phyloP scores from a whole-genome alignment of 176 grass and related monocot species.

The Microstegium vimineum region DNA sequence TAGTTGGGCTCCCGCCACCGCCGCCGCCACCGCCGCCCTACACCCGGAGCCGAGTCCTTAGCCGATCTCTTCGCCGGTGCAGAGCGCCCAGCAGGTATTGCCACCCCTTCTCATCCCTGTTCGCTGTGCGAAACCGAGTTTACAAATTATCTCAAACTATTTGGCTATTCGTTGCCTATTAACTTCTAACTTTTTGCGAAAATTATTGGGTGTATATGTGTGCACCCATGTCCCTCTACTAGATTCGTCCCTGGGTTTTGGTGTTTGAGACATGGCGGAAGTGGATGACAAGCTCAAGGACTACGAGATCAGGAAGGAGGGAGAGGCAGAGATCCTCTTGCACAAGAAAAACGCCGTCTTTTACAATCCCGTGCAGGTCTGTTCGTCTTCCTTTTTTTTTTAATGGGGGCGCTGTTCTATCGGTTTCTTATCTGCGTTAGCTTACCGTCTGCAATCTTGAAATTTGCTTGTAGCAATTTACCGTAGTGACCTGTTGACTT shows the following conservation, averaged over 20 bases:
- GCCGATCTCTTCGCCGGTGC: not conserved
- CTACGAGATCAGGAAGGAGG: conserved; percentile 73
- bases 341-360: conserved; percentile 68
- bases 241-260: not conserved
- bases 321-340: conserved; percentile 88
- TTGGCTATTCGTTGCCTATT: too few species aligned
- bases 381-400: not conserved
- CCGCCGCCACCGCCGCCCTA: too few species aligned
- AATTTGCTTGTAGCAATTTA: conserved; percentile 7
- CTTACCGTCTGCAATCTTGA: not conserved
- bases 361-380: conserved; percentile 87
- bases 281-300: conserved; percentile 50
- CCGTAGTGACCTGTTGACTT: not conserved
- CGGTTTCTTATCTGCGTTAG: not conserved
- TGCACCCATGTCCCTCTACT: not conserved
- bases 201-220: too few species aligned
- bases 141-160: not conserved
- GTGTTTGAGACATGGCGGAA: conserved; percentile 50
- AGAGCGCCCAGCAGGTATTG: not conserved
- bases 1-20: too few species aligned
- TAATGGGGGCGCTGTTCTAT: not conserved
- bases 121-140: not conserved
- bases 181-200: too few species aligned
- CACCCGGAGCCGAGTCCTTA: not conserved
- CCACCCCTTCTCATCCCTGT: not conserved